Evolutionary conservation across 2,329 filamentous ascomycete species (phyloP).

Genomic region (Leptographium lundbergii): DNA sequence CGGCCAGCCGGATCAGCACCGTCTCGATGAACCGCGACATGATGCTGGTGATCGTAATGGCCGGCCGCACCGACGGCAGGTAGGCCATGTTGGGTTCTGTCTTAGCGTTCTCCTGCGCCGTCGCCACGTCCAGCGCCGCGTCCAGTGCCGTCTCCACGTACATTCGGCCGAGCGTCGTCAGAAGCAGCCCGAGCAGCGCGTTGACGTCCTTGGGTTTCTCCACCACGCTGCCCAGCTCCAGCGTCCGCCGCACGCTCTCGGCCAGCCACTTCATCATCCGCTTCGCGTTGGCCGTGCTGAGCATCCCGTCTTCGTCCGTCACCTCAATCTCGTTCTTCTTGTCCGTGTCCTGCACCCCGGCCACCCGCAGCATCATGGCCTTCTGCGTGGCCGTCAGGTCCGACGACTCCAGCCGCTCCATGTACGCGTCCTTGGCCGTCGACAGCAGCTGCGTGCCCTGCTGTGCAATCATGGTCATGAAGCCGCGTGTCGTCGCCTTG

Average conservation of each 20-base stretch:
- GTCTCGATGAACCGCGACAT: slow-evolving; percentile 88
- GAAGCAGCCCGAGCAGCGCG: slow-evolving; percentile 67
- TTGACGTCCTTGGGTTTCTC: slow-evolving; percentile 93
- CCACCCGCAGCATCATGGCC: slow-evolving; percentile 78
- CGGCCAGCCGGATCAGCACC: slow-evolving; percentile 78
- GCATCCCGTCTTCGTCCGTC: slow-evolving; percentile 72
- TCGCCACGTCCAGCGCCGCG: slow-evolving; percentile 60
- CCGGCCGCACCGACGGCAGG: slow-evolving; percentile 63
- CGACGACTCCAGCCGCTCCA: slow-evolving; percentile 76
- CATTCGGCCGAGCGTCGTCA: slow-evolving; percentile 79
- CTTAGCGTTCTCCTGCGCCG: slow-evolving; percentile 65
- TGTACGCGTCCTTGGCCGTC: slow-evolving; percentile 81
- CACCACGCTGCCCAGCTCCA: slow-evolving; percentile 76
- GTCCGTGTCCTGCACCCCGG: slow-evolving; percentile 66
- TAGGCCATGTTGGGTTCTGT: slow-evolving; percentile 80
- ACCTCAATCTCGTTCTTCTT: slow-evolving; percentile 82
- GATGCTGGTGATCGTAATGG: slow-evolving; percentile 80
- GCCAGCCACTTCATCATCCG: slow-evolving; percentile 97
- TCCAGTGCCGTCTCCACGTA: slow-evolving; percentile 56
- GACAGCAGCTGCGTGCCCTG: slow-evolving; percentile 80
- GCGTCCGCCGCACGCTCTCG: slow-evolving; percentile 78
- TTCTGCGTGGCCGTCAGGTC: slow-evolving; percentile 83
- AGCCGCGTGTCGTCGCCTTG: slow-evolving; percentile 76
- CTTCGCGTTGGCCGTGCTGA: slow-evolving; percentile 82
- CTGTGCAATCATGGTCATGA: slow-evolving; percentile 84